Percentiles rank a stretch among this genome's conserved stretches.
Evolutionary conservation across 148 eudicot species (phyloP).

Genomic region (Salicornia ramosissima): DNA sequence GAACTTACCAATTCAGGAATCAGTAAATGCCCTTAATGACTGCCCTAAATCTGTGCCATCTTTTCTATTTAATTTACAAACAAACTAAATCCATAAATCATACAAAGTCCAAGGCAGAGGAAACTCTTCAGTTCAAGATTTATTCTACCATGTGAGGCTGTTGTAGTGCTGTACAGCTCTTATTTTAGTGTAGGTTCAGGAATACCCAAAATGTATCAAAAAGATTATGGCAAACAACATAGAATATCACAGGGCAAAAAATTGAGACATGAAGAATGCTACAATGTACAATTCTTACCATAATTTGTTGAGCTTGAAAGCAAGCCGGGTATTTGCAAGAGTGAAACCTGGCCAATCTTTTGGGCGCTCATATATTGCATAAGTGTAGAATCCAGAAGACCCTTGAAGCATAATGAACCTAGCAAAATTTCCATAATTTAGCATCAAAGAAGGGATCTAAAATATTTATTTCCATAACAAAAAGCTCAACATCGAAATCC

Average conservation of each 20-base stretch:
- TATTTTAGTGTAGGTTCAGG: background rate
- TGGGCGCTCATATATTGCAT: conserved; percentile 58
- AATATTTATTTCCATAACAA: background rate
- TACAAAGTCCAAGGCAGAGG: background rate
- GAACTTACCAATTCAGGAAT: background rate
- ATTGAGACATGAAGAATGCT: background rate
- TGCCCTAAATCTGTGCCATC: background rate
- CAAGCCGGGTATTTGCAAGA: conserved; percentile 59
- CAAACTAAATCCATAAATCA: background rate
- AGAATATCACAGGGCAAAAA: background rate
- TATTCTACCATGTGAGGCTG: background rate
- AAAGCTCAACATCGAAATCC: too few relatives aligned
- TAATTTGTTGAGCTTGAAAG: conserved; percentile 55
- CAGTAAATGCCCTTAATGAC: background rate
- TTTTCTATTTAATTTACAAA: background rate
- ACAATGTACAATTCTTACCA: conserved; percentile 23
- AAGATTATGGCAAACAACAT: background rate
- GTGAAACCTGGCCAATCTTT: conserved; percentile 54
- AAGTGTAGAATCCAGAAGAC: conserved; percentile 66
- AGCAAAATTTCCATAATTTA: background rate
- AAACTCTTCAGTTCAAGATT: background rate
- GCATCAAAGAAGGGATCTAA: background rate
- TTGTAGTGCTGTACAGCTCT: background rate
- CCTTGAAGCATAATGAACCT: conserved; percentile 60
- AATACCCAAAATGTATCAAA: background rate